A percentile compares a stretch with the other conserved stretches of the same genome.
Evolutionary conservation across 2,329 filamentous ascomycete genomes (phyloP).

Genomic region (Cyphellophora attinorum): DNA sequence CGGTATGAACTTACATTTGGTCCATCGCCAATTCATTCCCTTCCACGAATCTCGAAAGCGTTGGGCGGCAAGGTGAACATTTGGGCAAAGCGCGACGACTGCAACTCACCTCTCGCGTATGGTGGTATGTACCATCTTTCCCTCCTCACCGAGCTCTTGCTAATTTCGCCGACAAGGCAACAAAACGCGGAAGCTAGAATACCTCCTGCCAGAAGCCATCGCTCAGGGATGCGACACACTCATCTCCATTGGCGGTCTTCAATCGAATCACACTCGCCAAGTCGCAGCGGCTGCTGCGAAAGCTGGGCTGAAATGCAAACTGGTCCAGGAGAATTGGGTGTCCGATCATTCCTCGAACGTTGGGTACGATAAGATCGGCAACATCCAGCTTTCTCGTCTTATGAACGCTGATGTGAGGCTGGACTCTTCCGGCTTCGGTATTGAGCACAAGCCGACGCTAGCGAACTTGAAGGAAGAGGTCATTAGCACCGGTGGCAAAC

Average conservation of each 20-base stretch:
- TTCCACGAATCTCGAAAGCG: constrained; percentile 54
- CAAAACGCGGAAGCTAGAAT: constrained; percentile 30
- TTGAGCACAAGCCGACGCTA: constrained; percentile 30
- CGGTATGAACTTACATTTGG: constrained; percentile 54
- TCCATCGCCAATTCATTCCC: constrained; percentile 57
- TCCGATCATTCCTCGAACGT: constrained; percentile 46
- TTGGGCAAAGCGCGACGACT: constrained; percentile 64
- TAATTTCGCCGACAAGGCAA: too few relatives aligned
- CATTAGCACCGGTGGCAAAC: constrained; percentile 1
- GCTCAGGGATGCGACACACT: constrained; percentile 21
- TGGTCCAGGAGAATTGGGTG: constrained; percentile 62
- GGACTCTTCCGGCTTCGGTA: constrained; percentile 1
- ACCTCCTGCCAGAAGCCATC: constrained; percentile 25
- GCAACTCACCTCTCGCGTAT: constrained; percentile 57
- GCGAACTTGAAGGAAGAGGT: constrained; percentile 3
- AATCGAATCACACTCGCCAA: constrained; percentile 29
- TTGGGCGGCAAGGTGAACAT: constrained; percentile 52
- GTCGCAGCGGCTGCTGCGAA: constrained; percentile 25
- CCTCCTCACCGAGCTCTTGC: too few relatives aligned
- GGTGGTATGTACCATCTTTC: too few relatives aligned
- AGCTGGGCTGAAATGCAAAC: constrained; percentile 32
- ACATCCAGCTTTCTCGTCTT: constrained; percentile 28
- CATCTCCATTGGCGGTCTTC: constrained; percentile 27
- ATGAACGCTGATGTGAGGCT: neutral
- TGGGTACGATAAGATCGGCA: constrained; percentile 40